Conservation (phyloP, 2,329 filamentous ascomycete genomes). For the Didymella keratinophila region DNA sequence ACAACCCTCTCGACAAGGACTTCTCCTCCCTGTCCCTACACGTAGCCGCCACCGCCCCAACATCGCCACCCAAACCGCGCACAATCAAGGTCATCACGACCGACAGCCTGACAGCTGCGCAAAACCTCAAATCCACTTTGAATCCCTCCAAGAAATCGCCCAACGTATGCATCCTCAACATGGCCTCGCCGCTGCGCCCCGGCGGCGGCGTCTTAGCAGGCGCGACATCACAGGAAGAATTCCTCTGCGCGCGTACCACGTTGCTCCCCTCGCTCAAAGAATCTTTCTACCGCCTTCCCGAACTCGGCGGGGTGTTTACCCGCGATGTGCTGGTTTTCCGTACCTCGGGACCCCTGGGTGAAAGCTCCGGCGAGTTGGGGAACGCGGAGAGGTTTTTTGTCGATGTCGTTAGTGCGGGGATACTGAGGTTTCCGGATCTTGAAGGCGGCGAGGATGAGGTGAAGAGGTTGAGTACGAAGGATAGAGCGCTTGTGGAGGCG, state of each 20-base stretch:
- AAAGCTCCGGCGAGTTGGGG: slow-evolving; percentile 50
- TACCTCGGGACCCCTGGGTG: slow-evolving; percentile 35
- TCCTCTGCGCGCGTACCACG: slow-evolving; percentile 67
- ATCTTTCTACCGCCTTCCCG: slow-evolving; percentile 66
- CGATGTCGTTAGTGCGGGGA: slow-evolving; percentile 66
- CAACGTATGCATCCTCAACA: slow-evolving; percentile 66
- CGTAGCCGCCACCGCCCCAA: background rate
- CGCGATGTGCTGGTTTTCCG: slow-evolving; percentile 68
- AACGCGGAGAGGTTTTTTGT: slow-evolving; percentile 65
- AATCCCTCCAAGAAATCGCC: slow-evolving; percentile 31
- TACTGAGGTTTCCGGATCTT: slow-evolving; percentile 65
- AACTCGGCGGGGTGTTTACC: slow-evolving; percentile 64
- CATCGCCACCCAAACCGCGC: slow-evolving; percentile 27
- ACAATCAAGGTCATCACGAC: slow-evolving; percentile 58
- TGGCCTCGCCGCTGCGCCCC: slow-evolving; percentile 68
- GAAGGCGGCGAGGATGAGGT: slow-evolving; percentile 52
- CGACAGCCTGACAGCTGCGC: slow-evolving; percentile 64
- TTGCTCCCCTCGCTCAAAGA: slow-evolving; percentile 66
- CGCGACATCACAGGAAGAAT: slow-evolving; percentile 68
- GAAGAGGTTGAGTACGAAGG: slow-evolving; percentile 48
- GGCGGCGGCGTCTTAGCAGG: slow-evolving; percentile 69
- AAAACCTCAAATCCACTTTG: slow-evolving; percentile 39
- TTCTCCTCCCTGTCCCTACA: slow-evolving; percentile 23
- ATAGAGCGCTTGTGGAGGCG: slow-evolving; percentile 59
- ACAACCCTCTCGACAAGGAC: slow-evolving; percentile 24